These are phyloP conservation scores for Citeromyces siamensis DNA, from an alignment of 1,139 yeast species.

Conservation along the genomic window DNA sequence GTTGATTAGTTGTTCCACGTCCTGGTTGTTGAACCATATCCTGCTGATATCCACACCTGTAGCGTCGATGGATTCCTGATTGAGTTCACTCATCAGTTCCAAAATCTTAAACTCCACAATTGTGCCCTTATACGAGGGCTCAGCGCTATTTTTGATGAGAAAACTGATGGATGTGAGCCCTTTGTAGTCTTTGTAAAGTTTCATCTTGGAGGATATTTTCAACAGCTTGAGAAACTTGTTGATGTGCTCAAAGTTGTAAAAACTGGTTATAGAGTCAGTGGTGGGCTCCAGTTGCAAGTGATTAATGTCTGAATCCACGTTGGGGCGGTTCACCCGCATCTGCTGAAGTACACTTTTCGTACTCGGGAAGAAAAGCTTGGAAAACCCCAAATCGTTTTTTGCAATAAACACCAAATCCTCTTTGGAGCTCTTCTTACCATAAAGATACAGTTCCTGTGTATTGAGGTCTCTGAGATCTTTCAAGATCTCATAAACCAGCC, in stretches of 20 bases:
- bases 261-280: conserved; percentile 11
- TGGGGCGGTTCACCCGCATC: conserved; percentile 20
- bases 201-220: conserved; percentile 44
- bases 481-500: conserved; percentile 48
- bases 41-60: neutral
- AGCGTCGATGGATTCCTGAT: neutral
- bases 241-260: conserved; percentile 40
- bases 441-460: conserved; percentile 47
- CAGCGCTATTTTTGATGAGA: conserved; percentile 19
- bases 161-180: conserved; percentile 40
- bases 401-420: conserved; percentile 43
- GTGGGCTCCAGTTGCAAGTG: conserved; percentile 5
- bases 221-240: conserved; percentile 41
- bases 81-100: conserved; percentile 22
- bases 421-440: conserved; percentile 14
- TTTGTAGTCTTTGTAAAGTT: conserved; percentile 41
- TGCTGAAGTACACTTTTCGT: conserved; percentile 51
- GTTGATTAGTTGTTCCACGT: conserved; percentile 17
- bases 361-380: conserved; percentile 56
- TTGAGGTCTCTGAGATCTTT: conserved; percentile 57
- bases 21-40: conserved; percentile 13
- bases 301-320: conserved; percentile 19
- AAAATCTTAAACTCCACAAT: conserved; percentile 49
- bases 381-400: conserved; percentile 54
- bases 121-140: conserved; percentile 38